Percentiles rank a stretch among this genome's conserved stretches.
Evolutionary conservation across 2,329 filamentous ascomycete species (phyloP).

Genomic region (Teratosphaeria epicoccoides): DNA sequence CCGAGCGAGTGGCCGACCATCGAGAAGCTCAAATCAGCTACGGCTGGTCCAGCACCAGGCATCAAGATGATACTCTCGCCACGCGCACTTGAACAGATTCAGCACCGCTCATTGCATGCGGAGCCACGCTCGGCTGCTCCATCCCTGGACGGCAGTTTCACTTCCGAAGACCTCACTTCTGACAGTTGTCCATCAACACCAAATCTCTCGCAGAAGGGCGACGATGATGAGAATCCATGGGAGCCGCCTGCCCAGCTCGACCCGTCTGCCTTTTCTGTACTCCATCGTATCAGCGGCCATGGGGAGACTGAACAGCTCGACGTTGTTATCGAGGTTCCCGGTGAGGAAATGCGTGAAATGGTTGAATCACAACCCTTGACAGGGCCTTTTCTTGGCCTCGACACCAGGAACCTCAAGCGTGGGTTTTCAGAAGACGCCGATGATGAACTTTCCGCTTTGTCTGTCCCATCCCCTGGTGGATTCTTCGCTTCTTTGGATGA

Average conservation of each 20-base stretch:
- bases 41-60: constrained; percentile 37
- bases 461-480: constrained; percentile 76
- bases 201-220: constrained; percentile 46
- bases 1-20: constrained; percentile 47
- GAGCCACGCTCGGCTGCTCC: constrained; percentile 72
- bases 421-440: constrained; percentile 44
- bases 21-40: constrained; percentile 37
- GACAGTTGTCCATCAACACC: constrained; percentile 81
- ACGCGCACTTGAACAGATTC: constrained; percentile 57
- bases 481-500: constrained; percentile 82
- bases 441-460: constrained; percentile 56
- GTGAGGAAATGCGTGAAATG: constrained; percentile 54
- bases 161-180: constrained; percentile 74
- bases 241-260: constrained; percentile 51
- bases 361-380: constrained; percentile 36
- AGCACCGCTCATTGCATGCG: constrained; percentile 46
- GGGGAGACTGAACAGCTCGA: constrained; percentile 20
- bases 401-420: constrained; percentile 19
- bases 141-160: constrained; percentile 79
- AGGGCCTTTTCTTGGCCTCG: constrained; percentile 31
- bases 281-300: constrained; percentile 60
- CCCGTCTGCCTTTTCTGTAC: constrained; percentile 66
- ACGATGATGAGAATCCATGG: constrained; percentile 53
- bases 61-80: constrained; percentile 30
- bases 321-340: constrained; percentile 33